phyloP scores from a whole-genome alignment of 208 protist genomes.

The Acanthamoeba comandoni region DNA sequence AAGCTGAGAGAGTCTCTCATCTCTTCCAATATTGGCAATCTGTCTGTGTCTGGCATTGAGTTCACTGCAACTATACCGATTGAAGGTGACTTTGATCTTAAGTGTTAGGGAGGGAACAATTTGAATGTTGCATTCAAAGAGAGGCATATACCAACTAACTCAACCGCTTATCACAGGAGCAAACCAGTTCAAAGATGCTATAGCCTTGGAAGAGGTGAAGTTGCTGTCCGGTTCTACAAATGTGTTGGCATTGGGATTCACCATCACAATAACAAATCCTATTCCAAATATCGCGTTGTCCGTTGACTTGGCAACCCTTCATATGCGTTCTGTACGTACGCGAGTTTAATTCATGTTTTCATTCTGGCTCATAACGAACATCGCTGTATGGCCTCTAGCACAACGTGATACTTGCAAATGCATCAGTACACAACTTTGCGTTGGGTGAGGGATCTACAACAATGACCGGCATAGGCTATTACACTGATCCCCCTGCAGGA shows the following conservation, averaged over 20 bases:
- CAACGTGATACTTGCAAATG: slow-evolving; percentile 1
- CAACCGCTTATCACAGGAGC: slow-evolving; percentile 41
- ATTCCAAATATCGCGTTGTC: slow-evolving; percentile 35
- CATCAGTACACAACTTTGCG: neutral
- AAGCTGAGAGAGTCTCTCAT: neutral
- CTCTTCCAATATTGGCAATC: slow-evolving; percentile 7
- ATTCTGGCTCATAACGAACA: no score
- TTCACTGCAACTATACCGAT: no score
- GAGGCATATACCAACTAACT: neutral
- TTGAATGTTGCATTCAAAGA: no score
- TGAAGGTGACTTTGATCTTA: no score
- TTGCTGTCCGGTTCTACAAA: neutral
- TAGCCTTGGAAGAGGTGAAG: neutral
- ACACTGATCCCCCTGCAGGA: neutral
- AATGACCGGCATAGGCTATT: neutral
- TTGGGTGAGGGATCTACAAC: neutral
- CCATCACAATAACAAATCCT: slow-evolving; percentile 23
- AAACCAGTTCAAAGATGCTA: slow-evolving; percentile 24
- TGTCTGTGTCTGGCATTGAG: no score
- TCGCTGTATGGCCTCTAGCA: no score
- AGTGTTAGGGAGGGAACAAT: no score
- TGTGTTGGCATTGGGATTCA: neutral
- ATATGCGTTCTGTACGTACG: slow-evolving; percentile 9
- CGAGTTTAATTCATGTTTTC: no score
- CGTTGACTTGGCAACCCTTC: neutral